These are phyloP conservation scores for Bimuria novae-zelandiae DNA, from an alignment of 2,329 filamentous ascomycete genomes.

Conservation along the genomic window DNA sequence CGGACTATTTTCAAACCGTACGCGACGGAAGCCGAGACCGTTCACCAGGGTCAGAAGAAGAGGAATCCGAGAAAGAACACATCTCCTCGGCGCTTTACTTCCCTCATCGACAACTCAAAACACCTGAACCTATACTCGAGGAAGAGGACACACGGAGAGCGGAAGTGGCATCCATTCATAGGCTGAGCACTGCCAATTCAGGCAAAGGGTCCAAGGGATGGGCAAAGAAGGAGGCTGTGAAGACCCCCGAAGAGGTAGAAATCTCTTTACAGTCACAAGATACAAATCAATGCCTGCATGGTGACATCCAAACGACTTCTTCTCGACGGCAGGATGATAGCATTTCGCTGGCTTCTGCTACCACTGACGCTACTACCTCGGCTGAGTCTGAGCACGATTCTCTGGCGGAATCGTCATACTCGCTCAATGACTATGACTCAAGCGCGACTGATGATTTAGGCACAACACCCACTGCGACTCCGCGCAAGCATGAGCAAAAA, in stretches of 20 bases:
- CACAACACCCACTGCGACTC: constrained; percentile 44
- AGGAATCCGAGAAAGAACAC: constrained; percentile 78
- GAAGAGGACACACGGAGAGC: constrained; percentile 29
- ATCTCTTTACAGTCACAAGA: constrained; percentile 65
- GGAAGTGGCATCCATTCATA: constrained; percentile 32
- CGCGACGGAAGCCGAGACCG: constrained; percentile 25
- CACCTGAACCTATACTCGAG: constrained; percentile 42
- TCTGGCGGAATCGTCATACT: constrained; percentile 49
- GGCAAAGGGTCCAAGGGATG: constrained; percentile 35
- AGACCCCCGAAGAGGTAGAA: constrained; percentile 60
- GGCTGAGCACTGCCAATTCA: constrained; percentile 31
- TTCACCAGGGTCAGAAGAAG: constrained; percentile 52
- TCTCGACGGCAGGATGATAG: constrained; percentile 45
- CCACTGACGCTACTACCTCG: constrained; percentile 30
- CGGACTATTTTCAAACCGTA: constrained; percentile 37
- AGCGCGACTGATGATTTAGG: constrained; percentile 59
- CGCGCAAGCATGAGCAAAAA: constrained; percentile 37
- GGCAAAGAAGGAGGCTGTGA: constrained; percentile 34
- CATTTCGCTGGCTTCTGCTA: constrained; percentile 43
- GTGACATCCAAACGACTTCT: constrained; percentile 56
- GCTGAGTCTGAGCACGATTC: constrained; percentile 51
- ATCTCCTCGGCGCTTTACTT: constrained; percentile 86
- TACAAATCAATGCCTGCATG: constrained; percentile 65
- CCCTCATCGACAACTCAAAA: constrained; percentile 67
- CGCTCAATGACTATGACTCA: constrained; percentile 55